Base-by-base conservation (phyloP, 805 yeast genomes). In the Zygosaccharomyces siamensis region DNA sequence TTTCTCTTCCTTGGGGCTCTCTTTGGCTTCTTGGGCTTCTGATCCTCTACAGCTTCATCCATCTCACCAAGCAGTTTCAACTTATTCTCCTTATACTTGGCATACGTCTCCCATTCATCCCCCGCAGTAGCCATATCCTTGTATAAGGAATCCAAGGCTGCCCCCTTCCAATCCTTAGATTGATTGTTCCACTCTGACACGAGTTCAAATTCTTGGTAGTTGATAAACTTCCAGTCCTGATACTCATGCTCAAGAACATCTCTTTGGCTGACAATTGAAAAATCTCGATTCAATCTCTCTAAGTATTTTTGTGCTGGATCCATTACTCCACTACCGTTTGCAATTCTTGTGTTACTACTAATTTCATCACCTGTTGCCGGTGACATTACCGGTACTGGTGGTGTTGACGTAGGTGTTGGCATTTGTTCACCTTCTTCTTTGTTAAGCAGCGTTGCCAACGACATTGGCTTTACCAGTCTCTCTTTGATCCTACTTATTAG, bases 151-250 rank as follows among this genome's bases (percentile, higher is more conserved):
- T 45, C 56, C 46, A 55, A 55, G 23, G 43, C 41, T 18, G 32
- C 47, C 12, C 47, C 53, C 23, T 49, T 48, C 62, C 60, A 57
- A 24, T 62, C 63, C 45, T 60, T 63, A 27, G 54, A 54, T 49
- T 59, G 66, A 40, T 51, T 50, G 46, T 64, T 63, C 66, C 69
- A 67, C 43, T 64, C 68, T 27, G 59, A 57, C n/a, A 67, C 61
- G 36, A 67, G 49, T 51, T 67, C 71, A 50, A 67, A 66, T 52
- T 67, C 70, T 47, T 67, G 71, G 28, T 58, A 59, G 47, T 60
- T 66, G 26, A 66, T 47, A 39, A 62, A 66, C 32, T 66, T 63
- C 67, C 69, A 67, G 49, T 67, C 66, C 46, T 66, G 70, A 39
- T 59, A 62, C 8, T 56, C 48, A 30, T 55, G 53, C 43, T 66